Evolutionary conservation across 108 stramenopile genomes (phyloP).

Genomic region (Aurantiochytrium sp.): DNA sequence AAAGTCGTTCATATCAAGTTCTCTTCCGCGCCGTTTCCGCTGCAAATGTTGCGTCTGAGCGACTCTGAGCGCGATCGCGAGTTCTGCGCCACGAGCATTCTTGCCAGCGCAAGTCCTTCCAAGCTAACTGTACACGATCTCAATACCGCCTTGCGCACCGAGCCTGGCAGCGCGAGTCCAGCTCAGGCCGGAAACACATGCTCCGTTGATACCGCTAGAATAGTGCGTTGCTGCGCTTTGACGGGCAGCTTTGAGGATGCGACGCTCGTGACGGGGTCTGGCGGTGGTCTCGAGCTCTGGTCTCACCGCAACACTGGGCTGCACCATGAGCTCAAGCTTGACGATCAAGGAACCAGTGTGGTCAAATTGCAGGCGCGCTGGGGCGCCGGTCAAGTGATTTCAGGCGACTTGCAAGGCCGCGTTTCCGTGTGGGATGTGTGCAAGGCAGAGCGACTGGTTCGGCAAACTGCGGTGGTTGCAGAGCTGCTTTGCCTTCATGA

Average conservation of each 20-base stretch:
- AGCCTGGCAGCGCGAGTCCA: neutral
- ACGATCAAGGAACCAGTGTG: neutral
- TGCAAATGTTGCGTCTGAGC: neutral
- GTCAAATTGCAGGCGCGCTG: neutral
- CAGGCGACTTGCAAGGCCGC: neutral
- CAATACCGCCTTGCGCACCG: neutral
- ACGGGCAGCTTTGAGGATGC: neutral
- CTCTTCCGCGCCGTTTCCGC: neutral
- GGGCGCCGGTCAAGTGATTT: neutral
- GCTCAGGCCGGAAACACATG: neutral
- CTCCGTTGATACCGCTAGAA: neutral
- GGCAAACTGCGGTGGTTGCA: neutral
- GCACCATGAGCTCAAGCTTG: neutral
- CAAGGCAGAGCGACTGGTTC: neutral
- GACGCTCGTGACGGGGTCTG: neutral
- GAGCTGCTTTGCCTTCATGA: neutral
- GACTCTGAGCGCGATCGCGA: neutral
- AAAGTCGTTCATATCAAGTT: neutral
- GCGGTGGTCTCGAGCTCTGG: neutral
- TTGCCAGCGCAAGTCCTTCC: neutral
- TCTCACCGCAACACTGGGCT: neutral
- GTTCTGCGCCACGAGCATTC: neutral
- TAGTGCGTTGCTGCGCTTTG: neutral
- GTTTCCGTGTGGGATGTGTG: neutral
- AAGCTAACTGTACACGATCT: neutral